phyloP scores from a whole-genome alignment of 2,329 filamentous ascomycete species.

The Colletotrichum sp. region DNA sequence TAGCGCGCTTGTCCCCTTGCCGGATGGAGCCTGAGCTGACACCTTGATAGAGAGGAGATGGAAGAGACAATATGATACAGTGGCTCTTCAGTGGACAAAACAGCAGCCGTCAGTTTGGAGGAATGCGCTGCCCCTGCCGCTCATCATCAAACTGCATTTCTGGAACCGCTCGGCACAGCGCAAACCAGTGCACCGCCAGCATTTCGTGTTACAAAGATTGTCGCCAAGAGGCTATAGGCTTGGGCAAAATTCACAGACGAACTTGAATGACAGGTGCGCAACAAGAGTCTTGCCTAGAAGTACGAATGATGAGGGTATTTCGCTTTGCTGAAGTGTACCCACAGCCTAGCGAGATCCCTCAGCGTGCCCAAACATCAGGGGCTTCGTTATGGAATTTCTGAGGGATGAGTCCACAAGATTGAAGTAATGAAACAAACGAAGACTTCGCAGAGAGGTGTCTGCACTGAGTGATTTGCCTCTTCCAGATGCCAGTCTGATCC shows the following conservation, averaged over 20 bases:
- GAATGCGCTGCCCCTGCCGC: background rate
- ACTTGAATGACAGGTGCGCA: background rate
- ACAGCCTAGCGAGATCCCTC: background rate
- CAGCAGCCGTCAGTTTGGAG: background rate
- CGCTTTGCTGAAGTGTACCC: background rate
- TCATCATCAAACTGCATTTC: constrained; percentile 1
- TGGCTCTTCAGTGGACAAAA: background rate
- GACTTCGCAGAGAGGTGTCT: background rate
- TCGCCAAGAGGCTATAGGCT: background rate
- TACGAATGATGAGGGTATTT: background rate
- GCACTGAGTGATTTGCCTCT: background rate
- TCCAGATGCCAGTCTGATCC: background rate
- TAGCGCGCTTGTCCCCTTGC: background rate
- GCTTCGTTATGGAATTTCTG: background rate
- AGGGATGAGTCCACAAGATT: background rate
- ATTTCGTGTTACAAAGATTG: background rate
- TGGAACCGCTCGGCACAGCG: background rate
- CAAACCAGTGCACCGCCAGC: background rate
- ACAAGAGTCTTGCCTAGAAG: background rate
- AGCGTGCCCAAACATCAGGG: background rate
- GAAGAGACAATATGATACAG: background rate
- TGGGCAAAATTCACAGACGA: background rate
- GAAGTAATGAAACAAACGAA: background rate
- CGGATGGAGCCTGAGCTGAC: background rate
- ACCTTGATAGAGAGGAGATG: background rate